phyloP scores from a whole-genome alignment of 345 rosid genomes.

The Citrus trifoliata region DNA sequence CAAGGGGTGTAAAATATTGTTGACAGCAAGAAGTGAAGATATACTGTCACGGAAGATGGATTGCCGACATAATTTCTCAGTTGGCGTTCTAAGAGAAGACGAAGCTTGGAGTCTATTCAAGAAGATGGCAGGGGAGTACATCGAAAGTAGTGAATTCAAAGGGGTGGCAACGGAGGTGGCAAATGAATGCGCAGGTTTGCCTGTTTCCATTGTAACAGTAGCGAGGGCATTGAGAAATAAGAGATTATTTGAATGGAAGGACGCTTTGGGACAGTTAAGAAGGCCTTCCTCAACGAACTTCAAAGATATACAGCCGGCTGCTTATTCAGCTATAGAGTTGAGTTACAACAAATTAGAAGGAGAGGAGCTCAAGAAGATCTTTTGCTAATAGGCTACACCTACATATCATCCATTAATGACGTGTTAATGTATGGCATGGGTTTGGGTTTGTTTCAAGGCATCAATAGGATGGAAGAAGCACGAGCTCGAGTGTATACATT shows the following conservation, averaged over 20 bases:
- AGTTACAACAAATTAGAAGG: conserved; percentile 19
- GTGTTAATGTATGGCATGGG: conserved; percentile 26
- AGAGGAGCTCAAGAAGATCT: conserved; percentile 18
- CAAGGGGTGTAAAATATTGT: background rate
- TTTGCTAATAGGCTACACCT: conserved; percentile 7
- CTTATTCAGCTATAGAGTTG: conserved; percentile 7
- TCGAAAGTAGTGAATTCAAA: background rate
- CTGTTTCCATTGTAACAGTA: conserved; percentile 18
- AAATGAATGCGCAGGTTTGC: conserved; percentile 29
- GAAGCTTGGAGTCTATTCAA: background rate
- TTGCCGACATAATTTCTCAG: background rate
- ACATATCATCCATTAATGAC: background rate
- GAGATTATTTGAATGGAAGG: conserved; percentile 15
- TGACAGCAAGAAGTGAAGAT: background rate
- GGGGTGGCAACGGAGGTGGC: conserved; percentile 10
- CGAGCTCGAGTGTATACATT: conserved; percentile 2
- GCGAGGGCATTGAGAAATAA: conserved; percentile 1
- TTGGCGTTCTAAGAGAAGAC: background rate
- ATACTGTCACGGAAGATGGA: background rate
- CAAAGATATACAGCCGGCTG: background rate
- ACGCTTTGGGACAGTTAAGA: conserved; percentile 9
- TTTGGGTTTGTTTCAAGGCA: conserved; percentile 12
- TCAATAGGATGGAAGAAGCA: background rate
- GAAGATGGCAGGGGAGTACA: conserved; percentile 2
- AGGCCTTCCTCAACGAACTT: background rate